Evolutionary conservation across 202 grass and related monocot genomes (phyloP).

Genomic region (Digitaria exilis): DNA sequence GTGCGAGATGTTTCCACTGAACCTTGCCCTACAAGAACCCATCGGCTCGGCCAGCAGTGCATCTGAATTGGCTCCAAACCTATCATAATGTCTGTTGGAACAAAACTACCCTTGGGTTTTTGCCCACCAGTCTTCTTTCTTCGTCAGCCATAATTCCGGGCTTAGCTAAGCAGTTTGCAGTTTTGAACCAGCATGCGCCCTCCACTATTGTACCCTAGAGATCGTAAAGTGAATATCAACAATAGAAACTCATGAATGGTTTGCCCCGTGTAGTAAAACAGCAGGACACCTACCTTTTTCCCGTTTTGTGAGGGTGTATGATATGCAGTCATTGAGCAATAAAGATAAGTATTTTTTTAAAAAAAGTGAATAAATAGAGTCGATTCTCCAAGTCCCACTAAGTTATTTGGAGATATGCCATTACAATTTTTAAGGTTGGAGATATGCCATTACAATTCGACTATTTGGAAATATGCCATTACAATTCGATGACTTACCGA

Average conservation of each 20-base stretch:
- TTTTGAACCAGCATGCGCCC: constrained; percentile 36
- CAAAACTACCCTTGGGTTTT: neutral
- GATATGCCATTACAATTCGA: too few relatives aligned
- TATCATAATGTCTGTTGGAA: constrained; percentile 42
- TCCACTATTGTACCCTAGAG: constrained; percentile 30
- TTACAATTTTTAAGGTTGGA: too few relatives aligned
- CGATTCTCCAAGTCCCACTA: too few relatives aligned
- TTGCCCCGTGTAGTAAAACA: constrained; percentile 4
- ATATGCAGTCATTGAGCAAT: neutral
- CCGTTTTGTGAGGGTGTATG: neutral
- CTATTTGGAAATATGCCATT: too few relatives aligned
- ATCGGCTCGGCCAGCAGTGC: constrained; percentile 38
- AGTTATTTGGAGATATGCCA: too few relatives aligned
- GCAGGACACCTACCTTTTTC: neutral
- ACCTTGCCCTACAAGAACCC: constrained; percentile 68
- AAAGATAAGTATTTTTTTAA: neutral
- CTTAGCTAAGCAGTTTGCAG: constrained; percentile 38
- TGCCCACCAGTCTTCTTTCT: neutral
- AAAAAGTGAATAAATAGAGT: neutral
- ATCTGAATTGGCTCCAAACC: constrained; percentile 47
- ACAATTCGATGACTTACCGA: too few relatives aligned
- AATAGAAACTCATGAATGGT: constrained; percentile 30
- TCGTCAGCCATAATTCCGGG: neutral
- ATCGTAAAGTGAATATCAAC: constrained; percentile 11
- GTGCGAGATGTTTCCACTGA: constrained; percentile 80